Conservation (phyloP, 1,139 yeast genomes). For the Protomyces pachydermus region DNA sequence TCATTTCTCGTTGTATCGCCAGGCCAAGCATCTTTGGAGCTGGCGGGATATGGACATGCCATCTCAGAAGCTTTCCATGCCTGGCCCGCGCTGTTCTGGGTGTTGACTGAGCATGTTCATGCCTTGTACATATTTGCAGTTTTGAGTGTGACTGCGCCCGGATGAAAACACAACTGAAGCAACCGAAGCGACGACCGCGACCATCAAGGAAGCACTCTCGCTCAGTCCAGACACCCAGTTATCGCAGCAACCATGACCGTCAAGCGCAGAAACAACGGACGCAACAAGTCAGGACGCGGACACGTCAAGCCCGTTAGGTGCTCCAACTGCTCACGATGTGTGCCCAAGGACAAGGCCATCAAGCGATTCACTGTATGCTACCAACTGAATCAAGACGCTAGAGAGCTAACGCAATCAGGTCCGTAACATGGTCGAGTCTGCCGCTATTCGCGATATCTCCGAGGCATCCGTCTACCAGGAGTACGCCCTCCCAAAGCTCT, state of each 20-base stretch:
- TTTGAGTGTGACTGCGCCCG: too few species aligned
- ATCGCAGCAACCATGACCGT: conserved; percentile 65
- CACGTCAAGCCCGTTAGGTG: conserved; percentile 99
- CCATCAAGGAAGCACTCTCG: too few species aligned
- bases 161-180: too few species aligned
- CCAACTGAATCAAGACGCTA: not conserved
- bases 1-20: not conserved
- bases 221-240: too few species aligned
- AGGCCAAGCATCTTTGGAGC: too few species aligned
- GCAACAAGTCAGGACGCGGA: conserved; percentile 99
- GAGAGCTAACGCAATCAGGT: not conserved
- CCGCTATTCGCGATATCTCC: conserved; percentile 79
- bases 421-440: conserved; percentile 99
- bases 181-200: too few species aligned
- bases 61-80: too few species aligned
- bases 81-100: too few species aligned
- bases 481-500: conserved; percentile 98
- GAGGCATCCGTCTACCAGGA: conserved; percentile 99
- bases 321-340: conserved; percentile 99
- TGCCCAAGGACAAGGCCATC: conserved; percentile 99
- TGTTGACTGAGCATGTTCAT: too few species aligned
- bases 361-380: conserved; percentile 90
- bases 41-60: too few species aligned
- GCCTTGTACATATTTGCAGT: too few species aligned
- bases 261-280: conserved; percentile 99